Evolutionary conservation across 78 protist species (phyloP).

Genomic region (Guillardia theta): DNA sequence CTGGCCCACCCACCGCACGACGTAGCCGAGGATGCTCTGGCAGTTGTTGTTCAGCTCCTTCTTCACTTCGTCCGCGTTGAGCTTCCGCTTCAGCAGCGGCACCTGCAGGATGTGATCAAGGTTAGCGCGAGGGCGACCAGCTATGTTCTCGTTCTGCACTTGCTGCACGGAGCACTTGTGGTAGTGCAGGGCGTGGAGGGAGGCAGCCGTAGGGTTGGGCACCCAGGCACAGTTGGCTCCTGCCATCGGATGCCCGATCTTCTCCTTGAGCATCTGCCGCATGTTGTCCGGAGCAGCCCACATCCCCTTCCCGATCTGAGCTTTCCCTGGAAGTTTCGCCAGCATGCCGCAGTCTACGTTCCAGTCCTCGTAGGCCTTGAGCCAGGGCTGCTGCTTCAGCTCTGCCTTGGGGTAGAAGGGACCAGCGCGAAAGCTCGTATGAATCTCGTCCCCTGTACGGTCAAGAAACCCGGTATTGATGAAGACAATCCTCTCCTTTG

Average conservation of each 20-base stretch:
- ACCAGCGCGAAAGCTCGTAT: conserved; percentile 52
- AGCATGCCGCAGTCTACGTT: conserved; percentile 48
- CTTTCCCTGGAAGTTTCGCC: not conserved
- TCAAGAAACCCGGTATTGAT: conserved; percentile 63
- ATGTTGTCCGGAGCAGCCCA: conserved; percentile 66
- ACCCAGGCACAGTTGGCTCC: conserved; percentile 49
- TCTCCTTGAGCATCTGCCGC: conserved; percentile 29
- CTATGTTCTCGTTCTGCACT: not conserved
- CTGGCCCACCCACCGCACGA: conserved; percentile 53
- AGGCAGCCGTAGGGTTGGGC: conserved; percentile 57
- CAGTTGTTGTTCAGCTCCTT: conserved; percentile 49
- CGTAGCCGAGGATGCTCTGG: conserved; percentile 56
- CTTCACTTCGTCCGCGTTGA: not conserved
- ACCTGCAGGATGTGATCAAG: not conserved
- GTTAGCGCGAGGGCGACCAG: not conserved
- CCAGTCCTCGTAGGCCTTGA: conserved; percentile 47
- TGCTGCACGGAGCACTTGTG: not conserved
- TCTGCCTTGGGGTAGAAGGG: conserved; percentile 10
- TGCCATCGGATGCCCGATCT: conserved; percentile 33
- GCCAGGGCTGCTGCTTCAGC: conserved; percentile 40
- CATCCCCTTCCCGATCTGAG: conserved; percentile 61
- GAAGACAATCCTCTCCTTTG: conserved; percentile 43
- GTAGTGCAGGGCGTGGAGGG: conserved; percentile 67
- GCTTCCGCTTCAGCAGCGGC: conserved; percentile 26
- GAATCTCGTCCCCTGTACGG: conserved; percentile 63